Conservation (phyloP, 306 rosid species). For the Quercus suber region DNA sequence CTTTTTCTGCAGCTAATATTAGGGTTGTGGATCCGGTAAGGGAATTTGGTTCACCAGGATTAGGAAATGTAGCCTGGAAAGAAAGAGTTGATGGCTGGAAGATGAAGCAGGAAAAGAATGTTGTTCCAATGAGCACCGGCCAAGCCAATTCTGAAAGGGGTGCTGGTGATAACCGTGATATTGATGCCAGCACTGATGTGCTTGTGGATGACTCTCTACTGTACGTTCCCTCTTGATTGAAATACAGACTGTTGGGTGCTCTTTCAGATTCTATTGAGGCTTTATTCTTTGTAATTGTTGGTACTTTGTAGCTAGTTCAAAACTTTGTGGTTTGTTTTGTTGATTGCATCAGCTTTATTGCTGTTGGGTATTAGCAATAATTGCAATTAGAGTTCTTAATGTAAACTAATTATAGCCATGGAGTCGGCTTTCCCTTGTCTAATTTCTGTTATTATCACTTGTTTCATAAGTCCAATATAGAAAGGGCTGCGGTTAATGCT, state of each 20-base stretch:
- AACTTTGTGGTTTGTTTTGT: background rate
- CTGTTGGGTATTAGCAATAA: background rate
- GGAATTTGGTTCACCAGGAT: constrained; percentile 54
- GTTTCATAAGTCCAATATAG: constrained; percentile 4
- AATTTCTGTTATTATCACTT: background rate
- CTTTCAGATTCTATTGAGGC: constrained; percentile 9
- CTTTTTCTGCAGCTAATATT: constrained; percentile 57
- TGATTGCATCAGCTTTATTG: background rate
- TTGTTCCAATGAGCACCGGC: constrained; percentile 80
- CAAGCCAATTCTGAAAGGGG: constrained; percentile 96
- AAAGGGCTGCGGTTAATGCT: constrained; percentile 7
- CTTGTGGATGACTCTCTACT: constrained; percentile 79
- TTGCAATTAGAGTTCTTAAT: background rate
- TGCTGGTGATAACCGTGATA: constrained; percentile 51
- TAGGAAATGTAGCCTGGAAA: constrained; percentile 97
- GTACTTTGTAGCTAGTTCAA: constrained; percentile 2
- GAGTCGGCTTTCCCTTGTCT: background rate
- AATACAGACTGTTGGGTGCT: constrained; percentile 13
- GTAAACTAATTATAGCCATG: background rate
- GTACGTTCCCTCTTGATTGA: constrained; percentile 42
- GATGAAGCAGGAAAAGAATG: constrained; percentile 93
- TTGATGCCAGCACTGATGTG: constrained; percentile 93
- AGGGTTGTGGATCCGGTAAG: constrained; percentile 65
- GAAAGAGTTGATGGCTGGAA: constrained; percentile 99
- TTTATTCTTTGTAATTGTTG: constrained; percentile 12